Evolutionary conservation across 1,139 yeast species (phyloP), one percentile per base, ranked within the genome.

Genomic region (Hansenula sp.): DNA sequence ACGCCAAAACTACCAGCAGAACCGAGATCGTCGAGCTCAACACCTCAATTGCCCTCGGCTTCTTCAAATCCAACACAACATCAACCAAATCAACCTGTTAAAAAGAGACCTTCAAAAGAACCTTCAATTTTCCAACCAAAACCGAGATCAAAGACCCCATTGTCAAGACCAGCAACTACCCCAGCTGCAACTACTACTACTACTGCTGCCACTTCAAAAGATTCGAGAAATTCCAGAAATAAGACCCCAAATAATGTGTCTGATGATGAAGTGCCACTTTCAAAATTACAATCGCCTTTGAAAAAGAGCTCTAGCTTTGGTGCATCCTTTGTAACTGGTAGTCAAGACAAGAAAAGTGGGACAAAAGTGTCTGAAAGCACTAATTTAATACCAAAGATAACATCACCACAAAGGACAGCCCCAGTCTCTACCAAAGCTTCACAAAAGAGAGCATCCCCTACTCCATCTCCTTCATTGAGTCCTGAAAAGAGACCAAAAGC

Each of bases 121-220:
- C 49, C 58, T 0, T 52, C 58, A 8, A 46, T 55, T 13, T 55
- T 55, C 38, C 57, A 53, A 17, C 57, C 58, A 11, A 53, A 52
- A 33, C 36, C 44, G 6, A 43, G 56, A 9, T 36, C 56, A 2
- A 49, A 51, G 35, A 47, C 53, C 0, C 58, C 59, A 6, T 27
- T 48, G 33, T 38, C 40, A 13, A 21, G 42, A 15, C 33, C 45
- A 4, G 27, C 40, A 2, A 27, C 45, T 4, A 31, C 28, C 11
- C 41, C 33, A 34, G 46, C 43, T 39, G 16, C 41, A 10, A 30
- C 33, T 13, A 40, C 49, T 3, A 18, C 32, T 4, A 27, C 33
- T 2, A 16, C 34, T n/a, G 8, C 17, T 10, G 9, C 10, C 5
- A n/a, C n/a, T n/a, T n/a, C n/a, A n/a, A n/a, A n/a, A n/a, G n/a